A percentile compares a stretch with the other conserved stretches of the same genome.
These are phyloP conservation scores for Echinosophora koreensis DNA, from an alignment of 306 rosid species.

Conservation along the genomic window DNA sequence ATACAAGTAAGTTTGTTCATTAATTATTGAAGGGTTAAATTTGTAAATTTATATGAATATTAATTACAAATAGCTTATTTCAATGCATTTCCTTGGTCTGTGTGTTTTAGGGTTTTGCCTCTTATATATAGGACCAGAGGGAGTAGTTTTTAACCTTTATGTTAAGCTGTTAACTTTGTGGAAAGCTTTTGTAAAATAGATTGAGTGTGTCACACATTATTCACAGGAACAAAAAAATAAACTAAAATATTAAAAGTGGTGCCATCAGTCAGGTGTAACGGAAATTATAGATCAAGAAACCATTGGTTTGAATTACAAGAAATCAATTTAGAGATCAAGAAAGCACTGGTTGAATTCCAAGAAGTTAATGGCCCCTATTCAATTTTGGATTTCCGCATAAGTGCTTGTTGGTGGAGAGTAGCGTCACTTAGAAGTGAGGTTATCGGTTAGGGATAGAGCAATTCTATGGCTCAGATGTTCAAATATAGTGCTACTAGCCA, in stretches of 20 bases:
- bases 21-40: no score
- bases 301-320: no score
- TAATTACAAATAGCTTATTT: no score
- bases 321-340: no score
- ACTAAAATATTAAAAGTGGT: not conserved
- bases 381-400: not conserved
- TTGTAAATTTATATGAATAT: no score
- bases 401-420: slow-evolving; percentile 36
- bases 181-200: slow-evolving; percentile 29
- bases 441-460: not conserved
- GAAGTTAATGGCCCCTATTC: not conserved
- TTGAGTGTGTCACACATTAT: slow-evolving; percentile 35
- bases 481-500: not conserved
- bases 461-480: not conserved
- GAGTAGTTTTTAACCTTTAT: not conserved
- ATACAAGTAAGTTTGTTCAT: no score
- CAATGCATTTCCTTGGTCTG: no score
- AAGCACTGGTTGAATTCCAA: not conserved
- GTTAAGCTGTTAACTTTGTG: slow-evolving; percentile 1
- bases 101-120: no score
- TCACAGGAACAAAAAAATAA: not conserved
- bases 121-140: no score
- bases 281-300: not conserved
- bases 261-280: not conserved
- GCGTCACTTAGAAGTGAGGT: slow-evolving; percentile 64